phyloP scores from a whole-genome alignment of 768 basidiomycete species.

The Coprinopsis sp. region DNA sequence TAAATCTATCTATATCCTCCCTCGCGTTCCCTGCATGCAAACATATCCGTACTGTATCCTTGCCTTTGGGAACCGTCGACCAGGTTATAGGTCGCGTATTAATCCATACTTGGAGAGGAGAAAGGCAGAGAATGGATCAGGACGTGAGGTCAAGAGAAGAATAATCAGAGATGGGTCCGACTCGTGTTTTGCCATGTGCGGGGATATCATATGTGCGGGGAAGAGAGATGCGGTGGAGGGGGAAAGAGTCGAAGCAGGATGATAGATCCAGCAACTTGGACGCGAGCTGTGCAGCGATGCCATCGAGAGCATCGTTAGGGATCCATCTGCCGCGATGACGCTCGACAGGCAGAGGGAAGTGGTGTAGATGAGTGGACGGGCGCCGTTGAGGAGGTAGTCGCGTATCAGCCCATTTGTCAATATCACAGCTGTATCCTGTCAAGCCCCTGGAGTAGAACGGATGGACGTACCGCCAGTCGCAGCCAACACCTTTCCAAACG shows the following conservation, averaged over 20 bases:
- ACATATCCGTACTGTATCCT: constrained; percentile 84
- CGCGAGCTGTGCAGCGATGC: constrained; percentile 44
- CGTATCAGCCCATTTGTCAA: constrained; percentile 68
- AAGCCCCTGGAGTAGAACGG: background rate
- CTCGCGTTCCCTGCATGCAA: constrained; percentile 74
- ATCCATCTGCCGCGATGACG: constrained; percentile 69
- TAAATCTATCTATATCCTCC: constrained; percentile 60
- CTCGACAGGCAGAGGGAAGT: constrained; percentile 78
- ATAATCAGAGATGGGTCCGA: constrained; percentile 72
- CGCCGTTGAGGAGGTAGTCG: constrained; percentile 88
- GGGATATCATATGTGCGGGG: too few relatives aligned
- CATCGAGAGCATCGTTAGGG: constrained; percentile 76
- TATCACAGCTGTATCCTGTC: constrained; percentile 55
- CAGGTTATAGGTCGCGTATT: constrained; percentile 75
- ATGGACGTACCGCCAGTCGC: constrained; percentile 71
- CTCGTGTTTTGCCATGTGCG: too few relatives aligned
- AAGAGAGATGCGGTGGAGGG: constrained; percentile 9
- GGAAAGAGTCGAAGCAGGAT: constrained; percentile 31
- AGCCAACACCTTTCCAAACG: constrained; percentile 90
- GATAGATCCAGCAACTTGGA: constrained; percentile 43
- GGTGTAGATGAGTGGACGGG: constrained; percentile 86
- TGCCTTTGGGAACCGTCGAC: constrained; percentile 88
- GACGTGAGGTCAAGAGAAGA: constrained; percentile 73
- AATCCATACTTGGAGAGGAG: constrained; percentile 49
- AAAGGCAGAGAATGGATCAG: constrained; percentile 79